Base-by-base conservation (phyloP, 345 rosid species). In the Arabis alpina region DNA sequence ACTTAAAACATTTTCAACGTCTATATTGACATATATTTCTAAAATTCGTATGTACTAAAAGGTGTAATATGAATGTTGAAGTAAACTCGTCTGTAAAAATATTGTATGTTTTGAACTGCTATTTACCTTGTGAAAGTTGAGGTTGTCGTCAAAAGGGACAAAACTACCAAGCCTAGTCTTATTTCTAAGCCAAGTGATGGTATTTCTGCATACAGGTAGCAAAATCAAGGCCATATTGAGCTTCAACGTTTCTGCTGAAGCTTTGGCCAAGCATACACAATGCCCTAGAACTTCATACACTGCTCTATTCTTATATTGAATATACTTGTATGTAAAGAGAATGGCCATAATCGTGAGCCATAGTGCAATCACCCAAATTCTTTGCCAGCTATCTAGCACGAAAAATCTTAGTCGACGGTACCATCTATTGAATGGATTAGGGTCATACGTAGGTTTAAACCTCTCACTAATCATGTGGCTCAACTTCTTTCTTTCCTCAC, bases 191-290 rank as follows among this genome's bases (percentile, higher is more conserved):
- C 94, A 86, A 23, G 94, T 88, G 79, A 88, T 72, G 39, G 91
- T 86, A 66, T 88, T 86, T 42, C 91, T 73, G 66, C 94, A 88
- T 23, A 86, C 91, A 1, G 94, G 91, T 10, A 88, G 61, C 34
- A 88, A 51, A 69, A 88, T 83, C 39, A 88, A 59, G 23, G 94
- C 94, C 94, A 88, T 88, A 25, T 88, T 88, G 6, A 88, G 73
- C 61, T 88, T 88, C 1, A 88, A 71, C 0, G 82, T 86, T 77
- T 88, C 94, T 2, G 89, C 94, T 24, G 87, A 81, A 15, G 91
- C 89, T 62, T 88, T 88, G n/a, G 95, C 95, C 19, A 83, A 52
- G 78, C 91, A 86, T 4, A 85, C 91, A 48, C 95, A 88, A 28
- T 59, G 37, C 1, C 88, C 83, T 86, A 88, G 80, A 2, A 86